phyloP scores from a whole-genome alignment of 202 grass and related monocot genomes.

The Setaria viridis region DNA sequence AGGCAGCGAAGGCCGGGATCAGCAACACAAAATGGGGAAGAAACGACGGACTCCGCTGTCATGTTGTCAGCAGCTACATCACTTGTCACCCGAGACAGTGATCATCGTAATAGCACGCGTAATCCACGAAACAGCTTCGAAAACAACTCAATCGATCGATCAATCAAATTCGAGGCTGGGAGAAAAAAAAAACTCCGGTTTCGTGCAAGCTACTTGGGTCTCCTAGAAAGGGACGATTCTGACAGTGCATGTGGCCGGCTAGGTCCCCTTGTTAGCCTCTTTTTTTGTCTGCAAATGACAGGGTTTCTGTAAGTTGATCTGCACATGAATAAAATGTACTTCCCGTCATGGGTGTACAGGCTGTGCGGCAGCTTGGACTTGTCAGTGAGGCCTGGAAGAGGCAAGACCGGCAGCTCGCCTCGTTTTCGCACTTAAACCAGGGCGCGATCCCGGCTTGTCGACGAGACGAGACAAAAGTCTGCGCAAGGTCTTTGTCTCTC shows the following conservation, averaged over 20 bases:
- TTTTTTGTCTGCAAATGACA: background rate
- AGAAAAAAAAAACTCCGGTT: background rate
- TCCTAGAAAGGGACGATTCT: background rate
- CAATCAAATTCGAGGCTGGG: background rate
- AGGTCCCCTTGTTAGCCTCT: background rate
- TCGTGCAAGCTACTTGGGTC: background rate
- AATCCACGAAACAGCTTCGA: background rate
- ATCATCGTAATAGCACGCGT: background rate
- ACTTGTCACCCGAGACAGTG: background rate
- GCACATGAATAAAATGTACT: conserved; percentile 4
- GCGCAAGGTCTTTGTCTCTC: background rate
- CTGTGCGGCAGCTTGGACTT: background rate
- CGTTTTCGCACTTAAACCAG: conserved; percentile 21
- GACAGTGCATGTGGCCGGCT: background rate
- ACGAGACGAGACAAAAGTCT: background rate
- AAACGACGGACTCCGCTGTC: background rate
- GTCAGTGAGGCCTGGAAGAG: background rate
- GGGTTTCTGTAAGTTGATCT: background rate
- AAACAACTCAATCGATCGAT: background rate
- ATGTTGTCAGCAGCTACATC: background rate
- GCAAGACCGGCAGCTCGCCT: background rate
- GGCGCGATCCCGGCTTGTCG: conserved; percentile 15
- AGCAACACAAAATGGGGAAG: background rate
- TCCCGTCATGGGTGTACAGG: background rate
- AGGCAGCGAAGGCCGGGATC: background rate